Evolutionary conservation across 176 grass and related monocot genomes (phyloP).

Genomic region (Rhynchospora pubera): DNA sequence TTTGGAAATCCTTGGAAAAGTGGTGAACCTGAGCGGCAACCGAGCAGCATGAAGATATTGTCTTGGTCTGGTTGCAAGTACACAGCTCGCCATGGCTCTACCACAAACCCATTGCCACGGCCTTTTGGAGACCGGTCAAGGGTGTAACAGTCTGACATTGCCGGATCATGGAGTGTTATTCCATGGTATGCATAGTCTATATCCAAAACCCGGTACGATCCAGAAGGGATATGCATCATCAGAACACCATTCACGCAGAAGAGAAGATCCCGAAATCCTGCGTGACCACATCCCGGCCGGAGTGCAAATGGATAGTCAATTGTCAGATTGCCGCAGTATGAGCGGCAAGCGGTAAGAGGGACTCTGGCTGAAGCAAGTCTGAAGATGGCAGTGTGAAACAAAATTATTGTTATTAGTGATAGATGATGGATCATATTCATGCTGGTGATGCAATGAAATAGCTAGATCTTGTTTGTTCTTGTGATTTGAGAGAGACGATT

Average conservation of each 20-base stretch:
- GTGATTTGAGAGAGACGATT: not conserved
- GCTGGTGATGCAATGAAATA: not conserved
- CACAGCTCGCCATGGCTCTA: constrained; percentile 66
- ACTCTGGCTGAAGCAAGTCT: constrained; percentile 26
- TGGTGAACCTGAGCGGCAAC: constrained; percentile 62
- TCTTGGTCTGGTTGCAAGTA: constrained; percentile 65
- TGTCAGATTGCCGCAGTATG: constrained; percentile 91
- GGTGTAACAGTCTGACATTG: constrained; percentile 95
- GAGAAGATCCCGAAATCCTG: constrained; percentile 75
- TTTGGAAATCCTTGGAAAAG: constrained; percentile 94
- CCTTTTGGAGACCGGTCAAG: constrained; percentile 49
- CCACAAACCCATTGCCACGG: constrained; percentile 60
- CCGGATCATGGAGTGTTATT: constrained; percentile 73
- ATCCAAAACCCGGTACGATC: constrained; percentile 88
- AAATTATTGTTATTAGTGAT: not conserved
- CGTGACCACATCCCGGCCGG: constrained; percentile 63
- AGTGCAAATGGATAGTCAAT: constrained; percentile 92
- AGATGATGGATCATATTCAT: constrained; percentile 4
- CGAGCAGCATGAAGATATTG: constrained; percentile 93
- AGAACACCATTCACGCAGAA: constrained; percentile 84
- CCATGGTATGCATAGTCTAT: constrained; percentile 82
- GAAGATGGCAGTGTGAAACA: not conserved
- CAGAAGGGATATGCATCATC: constrained; percentile 86
- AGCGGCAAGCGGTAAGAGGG: constrained; percentile 55
- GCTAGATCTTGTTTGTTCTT: not conserved